These are phyloP conservation scores for Manihot esculenta DNA, from an alignment of 441 rosid genomes.

Conservation along the genomic window DNA sequence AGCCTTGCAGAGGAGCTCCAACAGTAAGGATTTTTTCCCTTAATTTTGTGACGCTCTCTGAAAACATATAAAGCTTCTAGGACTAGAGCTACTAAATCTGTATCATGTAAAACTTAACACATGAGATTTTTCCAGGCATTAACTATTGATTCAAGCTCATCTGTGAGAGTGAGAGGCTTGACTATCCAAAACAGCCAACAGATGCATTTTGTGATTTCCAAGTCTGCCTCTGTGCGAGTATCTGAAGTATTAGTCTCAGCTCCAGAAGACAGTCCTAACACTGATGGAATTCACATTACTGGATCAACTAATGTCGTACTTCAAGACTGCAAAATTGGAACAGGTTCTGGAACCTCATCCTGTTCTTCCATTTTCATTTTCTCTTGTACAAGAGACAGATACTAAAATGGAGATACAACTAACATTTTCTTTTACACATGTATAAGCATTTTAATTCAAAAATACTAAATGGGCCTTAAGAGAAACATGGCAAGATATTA, in stretches of 20 bases:
- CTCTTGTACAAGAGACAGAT: neutral
- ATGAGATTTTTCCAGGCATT: slow-evolving; percentile 59
- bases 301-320: slow-evolving; percentile 71
- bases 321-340: slow-evolving; percentile 91
- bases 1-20: slow-evolving; percentile 97
- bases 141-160: slow-evolving; percentile 87
- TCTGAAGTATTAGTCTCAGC: slow-evolving; percentile 66
- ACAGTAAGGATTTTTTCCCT: slow-evolving; percentile 50
- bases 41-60: slow-evolving; percentile 10
- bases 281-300: slow-evolving; percentile 94
- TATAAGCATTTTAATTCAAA: neutral
- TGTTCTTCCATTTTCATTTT: slow-evolving; percentile 1
- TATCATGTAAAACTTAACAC: slow-evolving; percentile 17
- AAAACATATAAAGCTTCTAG: slow-evolving; percentile 12
- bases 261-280: slow-evolving; percentile 95
- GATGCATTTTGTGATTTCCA: slow-evolving; percentile 80
- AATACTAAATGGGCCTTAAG: neutral
- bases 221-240: slow-evolving; percentile 59
- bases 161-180: slow-evolving; percentile 66
- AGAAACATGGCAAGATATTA: neutral
- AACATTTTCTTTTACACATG: neutral
- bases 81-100: slow-evolving; percentile 12
- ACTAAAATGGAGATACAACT: neutral
- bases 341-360: slow-evolving; percentile 52
- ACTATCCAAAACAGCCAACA: slow-evolving; percentile 94